A percentile compares a stretch with the other conserved stretches of the same genome.
phyloP scores from a whole-genome alignment of 305 asterid genomes.

The Caryopteris hybrid region DNA sequence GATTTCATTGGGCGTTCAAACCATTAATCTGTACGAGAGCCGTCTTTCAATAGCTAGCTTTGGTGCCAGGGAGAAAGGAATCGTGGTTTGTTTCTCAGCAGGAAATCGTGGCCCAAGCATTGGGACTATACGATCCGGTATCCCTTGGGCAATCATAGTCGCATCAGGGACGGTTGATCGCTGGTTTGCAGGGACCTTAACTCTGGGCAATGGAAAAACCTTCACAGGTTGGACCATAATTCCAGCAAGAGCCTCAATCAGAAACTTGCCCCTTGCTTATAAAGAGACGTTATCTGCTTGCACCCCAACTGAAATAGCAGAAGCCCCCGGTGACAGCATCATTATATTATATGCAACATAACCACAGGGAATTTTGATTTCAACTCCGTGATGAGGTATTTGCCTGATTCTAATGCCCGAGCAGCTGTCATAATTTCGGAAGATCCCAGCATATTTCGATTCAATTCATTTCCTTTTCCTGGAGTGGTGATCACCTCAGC shows the following conservation, averaged over 20 bases:
- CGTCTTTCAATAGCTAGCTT: conserved; percentile 40
- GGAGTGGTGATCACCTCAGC: conserved; percentile 32
- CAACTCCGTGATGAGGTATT: background rate
- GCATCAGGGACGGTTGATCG: conserved; percentile 48
- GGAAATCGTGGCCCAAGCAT: conserved; percentile 32
- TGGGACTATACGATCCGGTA: conserved; percentile 22
- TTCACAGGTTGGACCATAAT: conserved; percentile 38
- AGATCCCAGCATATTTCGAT: conserved; percentile 8
- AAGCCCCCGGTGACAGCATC: conserved; percentile 23
- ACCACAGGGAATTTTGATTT: background rate
- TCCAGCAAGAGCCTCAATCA: conserved; percentile 28
- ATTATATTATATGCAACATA: conserved; percentile 34
- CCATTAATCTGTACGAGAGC: conserved; percentile 20
- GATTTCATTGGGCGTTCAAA: conserved; percentile 16
- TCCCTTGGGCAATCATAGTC: conserved; percentile 47
- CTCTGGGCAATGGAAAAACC: conserved; percentile 34
- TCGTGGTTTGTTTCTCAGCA: conserved; percentile 30
- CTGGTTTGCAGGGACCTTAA: conserved; percentile 38
- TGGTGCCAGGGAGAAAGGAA: conserved; percentile 47
- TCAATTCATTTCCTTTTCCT: conserved; percentile 22
- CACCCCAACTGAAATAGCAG: conserved; percentile 7
- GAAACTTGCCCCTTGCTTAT: conserved; percentile 29
- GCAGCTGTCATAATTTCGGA: conserved; percentile 27
- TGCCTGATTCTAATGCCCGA: background rate
- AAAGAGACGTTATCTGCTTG: conserved; percentile 28